A percentile compares a stretch with the other conserved stretches of the same genome.
Conservation (phyloP, 768 basidiomycete genomes). For the Leccinellum albellum region DNA sequence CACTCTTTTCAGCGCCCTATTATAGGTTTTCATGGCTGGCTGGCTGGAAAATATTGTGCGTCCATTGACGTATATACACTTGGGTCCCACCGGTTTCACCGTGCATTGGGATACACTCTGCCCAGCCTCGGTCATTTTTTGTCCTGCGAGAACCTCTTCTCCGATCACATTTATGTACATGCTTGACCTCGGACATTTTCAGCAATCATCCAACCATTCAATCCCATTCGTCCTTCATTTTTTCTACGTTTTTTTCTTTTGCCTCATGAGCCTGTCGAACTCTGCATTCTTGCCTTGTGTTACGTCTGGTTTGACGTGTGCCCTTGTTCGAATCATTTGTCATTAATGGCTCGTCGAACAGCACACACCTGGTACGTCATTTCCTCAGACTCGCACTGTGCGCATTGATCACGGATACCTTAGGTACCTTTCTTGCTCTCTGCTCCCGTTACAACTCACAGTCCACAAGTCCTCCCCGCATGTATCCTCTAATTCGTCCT, state of each 20-base stretch:
- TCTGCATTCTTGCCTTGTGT: background rate
- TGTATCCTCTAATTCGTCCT: background rate
- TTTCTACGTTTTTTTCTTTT: background rate
- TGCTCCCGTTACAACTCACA: background rate
- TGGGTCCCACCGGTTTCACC: background rate
- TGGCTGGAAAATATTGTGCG: background rate
- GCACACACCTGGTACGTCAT: constrained; percentile 10
- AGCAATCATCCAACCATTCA: background rate
- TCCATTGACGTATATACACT: background rate
- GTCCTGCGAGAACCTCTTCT: background rate
- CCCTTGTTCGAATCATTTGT: background rate
- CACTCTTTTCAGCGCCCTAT: background rate
- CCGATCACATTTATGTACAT: constrained; percentile 3
- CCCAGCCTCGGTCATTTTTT: background rate
- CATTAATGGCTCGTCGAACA: background rate
- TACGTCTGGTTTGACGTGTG: background rate
- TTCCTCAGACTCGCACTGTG: background rate
- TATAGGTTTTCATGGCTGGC: background rate
- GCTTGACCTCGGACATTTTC: background rate
- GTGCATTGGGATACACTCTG: background rate
- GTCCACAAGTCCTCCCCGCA: background rate
- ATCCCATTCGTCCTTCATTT: background rate
- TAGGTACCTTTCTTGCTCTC: background rate
- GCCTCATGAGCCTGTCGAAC: background rate
- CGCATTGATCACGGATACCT: constrained; percentile 4